Evolutionary conservation across 2,329 filamentous ascomycete genomes (phyloP), one percentile per base, ranked within the genome.

Genomic region (Hortaea werneckii): DNA sequence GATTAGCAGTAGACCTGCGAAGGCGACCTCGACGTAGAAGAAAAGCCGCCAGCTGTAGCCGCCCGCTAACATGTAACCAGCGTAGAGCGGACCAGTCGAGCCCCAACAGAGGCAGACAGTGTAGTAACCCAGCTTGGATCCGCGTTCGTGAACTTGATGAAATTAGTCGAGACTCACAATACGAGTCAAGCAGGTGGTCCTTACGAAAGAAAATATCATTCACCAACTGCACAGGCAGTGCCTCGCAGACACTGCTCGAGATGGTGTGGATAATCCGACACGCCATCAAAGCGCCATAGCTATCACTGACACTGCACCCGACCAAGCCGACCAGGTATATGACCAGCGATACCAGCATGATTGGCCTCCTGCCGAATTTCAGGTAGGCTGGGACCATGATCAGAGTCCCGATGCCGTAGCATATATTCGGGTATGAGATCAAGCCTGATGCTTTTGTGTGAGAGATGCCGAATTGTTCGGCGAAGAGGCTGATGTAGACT

Each of bases 11-110:
- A 59, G 60, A 6, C 61, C 62, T 1, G 72, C 68, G 43, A 80
- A 79, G 2, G 75, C 77, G 41, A 77, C 69, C 50, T 74, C 71
- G 44, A 80, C 76, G 56, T 79, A 79, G 65, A 80, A 80, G 64
- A 76, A 80, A 0, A 80, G 69, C 11, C 73, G 67, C 76, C 77
- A 80, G 5, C 75, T 77, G 54, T 76, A 73, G 7, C 74, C 73
- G 1, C 52, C 56, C 5, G 71, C 69, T 5, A 80, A 70, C 76
- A 80, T 80, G 58, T 79, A 80, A 9, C 77, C 76, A 1, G 77
- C 75, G 41, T 76, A 78, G 1, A 80, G 63, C 0, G 77, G 75
- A 1, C 76, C 75, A 0, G 74, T 74, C 0, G 74, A 65, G 4
- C 76, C 76, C 8, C 78, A 67, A 52, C 76, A 79, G 37, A 80